Conservation (phyloP, 2,329 filamentous ascomycete species). For the Coniella lustricola region DNA sequence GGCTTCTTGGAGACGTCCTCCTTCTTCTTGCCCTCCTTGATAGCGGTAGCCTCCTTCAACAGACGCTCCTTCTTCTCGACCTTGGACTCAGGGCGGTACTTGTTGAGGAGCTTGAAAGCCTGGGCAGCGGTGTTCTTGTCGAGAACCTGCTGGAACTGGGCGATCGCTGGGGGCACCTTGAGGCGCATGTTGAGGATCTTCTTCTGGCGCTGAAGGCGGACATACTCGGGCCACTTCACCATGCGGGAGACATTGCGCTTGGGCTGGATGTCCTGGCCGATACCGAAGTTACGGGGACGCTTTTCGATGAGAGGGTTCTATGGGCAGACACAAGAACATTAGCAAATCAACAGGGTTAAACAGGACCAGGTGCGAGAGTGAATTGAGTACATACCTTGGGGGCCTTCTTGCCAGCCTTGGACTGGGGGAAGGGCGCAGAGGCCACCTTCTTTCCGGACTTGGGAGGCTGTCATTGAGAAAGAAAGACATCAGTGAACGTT, state of each 20-base stretch:
- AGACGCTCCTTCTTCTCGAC: constrained; percentile 99
- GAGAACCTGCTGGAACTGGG: constrained; percentile 96
- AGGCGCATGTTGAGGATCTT: constrained; percentile 98
- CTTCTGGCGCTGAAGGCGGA: constrained; percentile 88
- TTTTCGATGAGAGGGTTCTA: constrained; percentile 99
- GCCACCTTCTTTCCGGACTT: constrained; percentile 98
- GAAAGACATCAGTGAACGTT: constrained; percentile 93
- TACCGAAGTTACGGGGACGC: constrained; percentile 93
- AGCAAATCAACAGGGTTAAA: constrained; percentile 14
- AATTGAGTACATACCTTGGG: constrained; percentile 69
- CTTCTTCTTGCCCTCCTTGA: constrained; percentile 99
- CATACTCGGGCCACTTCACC: constrained; percentile 99
- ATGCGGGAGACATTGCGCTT: constrained; percentile 92
- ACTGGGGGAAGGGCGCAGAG: constrained; percentile 90
- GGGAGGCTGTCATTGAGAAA: constrained; percentile 99
- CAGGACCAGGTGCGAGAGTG: background rate
- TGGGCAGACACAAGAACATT: constrained; percentile 9
- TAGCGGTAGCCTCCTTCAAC: constrained; percentile 93
- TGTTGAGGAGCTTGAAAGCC: constrained; percentile 98
- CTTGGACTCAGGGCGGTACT: constrained; percentile 99
- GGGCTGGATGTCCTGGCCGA: constrained; percentile 98
- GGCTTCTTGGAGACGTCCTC: constrained; percentile 99
- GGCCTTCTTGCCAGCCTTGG: constrained; percentile 92
- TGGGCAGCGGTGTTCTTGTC: constrained; percentile 95
- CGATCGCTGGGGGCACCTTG: constrained; percentile 95